Conservation (phyloP, 108 stramenopile genomes). For the Nitzschia sp. region DNA sequence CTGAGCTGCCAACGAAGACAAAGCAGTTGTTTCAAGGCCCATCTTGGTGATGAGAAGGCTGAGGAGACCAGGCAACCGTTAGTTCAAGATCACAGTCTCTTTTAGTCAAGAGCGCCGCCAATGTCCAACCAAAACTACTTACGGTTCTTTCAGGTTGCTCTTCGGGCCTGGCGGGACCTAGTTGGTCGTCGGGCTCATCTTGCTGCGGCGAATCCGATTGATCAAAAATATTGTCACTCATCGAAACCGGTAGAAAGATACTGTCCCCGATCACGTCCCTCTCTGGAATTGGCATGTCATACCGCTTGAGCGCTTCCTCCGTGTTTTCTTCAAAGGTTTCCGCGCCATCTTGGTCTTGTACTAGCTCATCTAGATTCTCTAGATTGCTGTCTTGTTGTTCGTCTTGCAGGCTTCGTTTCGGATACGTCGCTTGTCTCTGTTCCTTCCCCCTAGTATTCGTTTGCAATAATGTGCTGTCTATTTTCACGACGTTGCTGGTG, state of each 20-base stretch:
- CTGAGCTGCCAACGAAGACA: not conserved
- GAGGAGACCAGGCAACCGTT: not conserved
- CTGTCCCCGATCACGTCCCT: constrained; percentile 12
- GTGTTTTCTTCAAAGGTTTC: constrained; percentile 17
- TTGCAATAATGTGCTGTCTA: not conserved
- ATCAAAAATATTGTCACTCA: constrained; percentile 8
- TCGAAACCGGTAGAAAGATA: constrained; percentile 12
- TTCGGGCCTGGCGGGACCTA: not conserved
- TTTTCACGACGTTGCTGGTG: too few species aligned
- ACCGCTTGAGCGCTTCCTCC: not conserved
- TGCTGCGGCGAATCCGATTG: not conserved
- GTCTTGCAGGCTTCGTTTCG: too few species aligned
- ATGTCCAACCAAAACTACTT: not conserved
- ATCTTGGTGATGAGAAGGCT: constrained; percentile 1
- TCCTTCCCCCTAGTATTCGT: not conserved
- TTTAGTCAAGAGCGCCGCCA: not conserved
- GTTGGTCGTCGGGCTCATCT: not conserved
- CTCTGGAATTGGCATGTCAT: not conserved
- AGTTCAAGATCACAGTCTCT: not conserved
- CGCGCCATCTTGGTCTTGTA: too few species aligned
- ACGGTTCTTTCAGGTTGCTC: not conserved
- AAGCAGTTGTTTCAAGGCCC: not conserved
- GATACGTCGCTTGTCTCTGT: too few species aligned
- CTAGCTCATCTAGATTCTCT: too few species aligned
- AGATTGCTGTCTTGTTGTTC: not conserved